Percentiles rank a stretch among this genome's conserved stretches.
These are phyloP conservation scores for Apium graveolens DNA, from an alignment of 129 eudicot species.

Conservation along the genomic window DNA sequence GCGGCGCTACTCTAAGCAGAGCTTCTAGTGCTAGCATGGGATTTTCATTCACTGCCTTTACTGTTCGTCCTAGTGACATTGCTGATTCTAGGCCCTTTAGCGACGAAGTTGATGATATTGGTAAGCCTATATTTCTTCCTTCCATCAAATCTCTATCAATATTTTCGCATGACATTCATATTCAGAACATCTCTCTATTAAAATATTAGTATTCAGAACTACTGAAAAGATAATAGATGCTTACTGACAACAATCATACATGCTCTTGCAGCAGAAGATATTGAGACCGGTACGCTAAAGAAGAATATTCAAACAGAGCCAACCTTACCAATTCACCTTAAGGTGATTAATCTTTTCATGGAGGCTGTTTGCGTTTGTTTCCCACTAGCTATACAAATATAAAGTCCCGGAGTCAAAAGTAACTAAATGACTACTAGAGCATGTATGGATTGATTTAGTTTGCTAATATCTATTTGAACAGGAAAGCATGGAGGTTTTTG, in stretches of 20 bases:
- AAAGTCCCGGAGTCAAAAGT: constrained; percentile 13
- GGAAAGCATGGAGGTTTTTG: constrained; percentile 45
- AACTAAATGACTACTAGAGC: constrained; percentile 9
- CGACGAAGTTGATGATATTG: constrained; percentile 57
- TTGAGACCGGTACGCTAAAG: constrained; percentile 63
- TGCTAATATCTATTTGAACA: constrained; percentile 34
- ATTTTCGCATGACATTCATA: background rate
- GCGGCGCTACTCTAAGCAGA: constrained; percentile 82
- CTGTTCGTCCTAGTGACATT: constrained; percentile 71
- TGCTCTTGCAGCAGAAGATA: constrained; percentile 68
- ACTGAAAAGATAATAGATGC: background rate
- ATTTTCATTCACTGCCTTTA: constrained; percentile 81
- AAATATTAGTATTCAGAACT: background rate
- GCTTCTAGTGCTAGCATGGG: constrained; percentile 97
- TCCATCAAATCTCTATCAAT: background rate
- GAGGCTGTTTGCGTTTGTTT: background rate
- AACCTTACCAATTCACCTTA: constrained; percentile 2
- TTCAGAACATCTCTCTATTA: background rate
- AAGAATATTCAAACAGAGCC: constrained; percentile 32
- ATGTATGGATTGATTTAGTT: constrained; percentile 30
- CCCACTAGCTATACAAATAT: too few species aligned
- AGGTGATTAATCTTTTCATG: background rate
- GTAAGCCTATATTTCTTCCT: constrained; percentile 34
- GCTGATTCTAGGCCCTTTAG: constrained; percentile 68
- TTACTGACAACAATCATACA: background rate